These are phyloP conservation scores for Tetrapisispora nanseiensis DNA, from an alignment of 805 yeast species.

Conservation along the genomic window DNA sequence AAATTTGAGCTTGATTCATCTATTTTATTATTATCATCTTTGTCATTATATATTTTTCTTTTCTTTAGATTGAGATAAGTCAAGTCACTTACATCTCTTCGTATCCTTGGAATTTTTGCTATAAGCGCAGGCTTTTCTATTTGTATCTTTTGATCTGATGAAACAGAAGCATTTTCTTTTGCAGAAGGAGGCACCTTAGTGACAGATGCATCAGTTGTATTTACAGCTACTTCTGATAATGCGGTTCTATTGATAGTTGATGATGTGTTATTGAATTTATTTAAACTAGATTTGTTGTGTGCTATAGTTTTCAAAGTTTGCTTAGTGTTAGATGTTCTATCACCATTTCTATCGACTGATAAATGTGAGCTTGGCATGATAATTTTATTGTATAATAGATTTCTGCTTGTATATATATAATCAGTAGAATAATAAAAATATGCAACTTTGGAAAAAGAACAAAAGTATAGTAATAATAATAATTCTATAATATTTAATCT, in stretches of 20 bases:
- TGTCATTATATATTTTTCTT: constrained; percentile 17
- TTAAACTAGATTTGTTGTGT: not conserved
- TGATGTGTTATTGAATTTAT: not conserved
- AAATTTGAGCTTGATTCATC: not conserved
- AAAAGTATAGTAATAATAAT: too few relatives aligned
- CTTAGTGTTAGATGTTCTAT: not conserved
- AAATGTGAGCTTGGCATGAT: not conserved
- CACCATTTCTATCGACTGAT: not conserved
- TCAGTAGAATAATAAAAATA: too few relatives aligned
- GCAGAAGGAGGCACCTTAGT: too few relatives aligned
- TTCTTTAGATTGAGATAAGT: constrained; percentile 10
- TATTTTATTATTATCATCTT: constrained; percentile 4
- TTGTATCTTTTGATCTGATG: not conserved
- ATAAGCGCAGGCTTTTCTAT: not conserved
- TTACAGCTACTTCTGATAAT: constrained; percentile 5
- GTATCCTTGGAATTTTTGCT: constrained; percentile 6
- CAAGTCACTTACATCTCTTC: constrained; percentile 14
- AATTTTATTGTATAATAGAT: too few relatives aligned
- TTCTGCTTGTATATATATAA: too few relatives aligned
- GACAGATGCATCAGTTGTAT: not conserved
- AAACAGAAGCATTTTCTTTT: not conserved
- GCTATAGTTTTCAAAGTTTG: not conserved
- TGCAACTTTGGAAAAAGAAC: too few relatives aligned
- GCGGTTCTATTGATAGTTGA: not conserved
- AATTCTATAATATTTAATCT: too few relatives aligned